Base-by-base conservation (phyloP, 2,329 filamentous ascomycete species). In the Grosmannia huntii region DNA sequence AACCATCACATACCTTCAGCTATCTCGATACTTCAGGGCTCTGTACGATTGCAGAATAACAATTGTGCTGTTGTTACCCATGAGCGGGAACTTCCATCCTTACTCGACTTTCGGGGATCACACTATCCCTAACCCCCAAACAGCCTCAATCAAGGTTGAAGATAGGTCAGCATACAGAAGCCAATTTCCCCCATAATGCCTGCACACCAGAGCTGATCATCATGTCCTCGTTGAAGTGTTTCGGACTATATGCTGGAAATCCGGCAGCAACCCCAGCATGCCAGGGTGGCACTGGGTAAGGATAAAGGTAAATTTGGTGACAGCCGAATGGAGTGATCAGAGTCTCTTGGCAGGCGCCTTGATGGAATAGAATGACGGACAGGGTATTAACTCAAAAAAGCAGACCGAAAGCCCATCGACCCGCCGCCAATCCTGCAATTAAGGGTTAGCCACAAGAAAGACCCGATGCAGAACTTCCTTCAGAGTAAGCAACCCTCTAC, bases 341-440 rank as follows among this genome's bases (percentile, higher is more conserved):
- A n/a, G 16, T 16, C 41, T 46, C n/a, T 21, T 9, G 41, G 19
- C n/a, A 6, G 2, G 46, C 5, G 23, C 21, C n/a, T 23, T 4
- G 31, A 33, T 10, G 11, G 16, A 19, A 28, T 2, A 33, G 55
- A 21, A 21, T 5, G 19, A 28, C 21, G 5, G 27, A 5, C 23
- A 33, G 9, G 4, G 27, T 59, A 54, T 50, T 59, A 53, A 60
- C 51, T 50, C 12, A 25, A 16, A 28, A 6, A 53, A 58, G 57
- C 64, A 88, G 87, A 89, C 67, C 85, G 90, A 64, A 95, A 95
- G 70, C 89, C 90, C 9, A 83, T 96, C 66, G 90, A 96, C 68
- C 90, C 91, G 56, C 90, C 90, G 14, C 90, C 90, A 49, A 88
- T 95, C 65, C 76, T 95, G 52, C 84, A 92, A 72, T 77, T 95